Evolutionary conservation across 345 rosid species (phyloP), one percentile per base, ranked within the genome.

Genomic region (Camelina hispida): DNA sequence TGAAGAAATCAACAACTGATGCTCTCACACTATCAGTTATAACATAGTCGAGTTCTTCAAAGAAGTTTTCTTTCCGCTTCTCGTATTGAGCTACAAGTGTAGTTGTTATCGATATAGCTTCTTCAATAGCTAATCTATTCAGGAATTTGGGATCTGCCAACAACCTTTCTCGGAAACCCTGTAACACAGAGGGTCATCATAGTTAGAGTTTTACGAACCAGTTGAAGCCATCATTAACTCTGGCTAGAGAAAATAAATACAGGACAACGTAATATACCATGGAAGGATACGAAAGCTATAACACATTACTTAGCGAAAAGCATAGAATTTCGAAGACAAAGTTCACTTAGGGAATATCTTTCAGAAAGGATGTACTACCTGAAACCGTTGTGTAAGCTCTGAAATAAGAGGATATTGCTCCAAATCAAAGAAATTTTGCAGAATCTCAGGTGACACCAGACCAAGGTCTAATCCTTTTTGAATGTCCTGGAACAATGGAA

Each of bases 381-480:
- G 96, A 78, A 93, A 93, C 54, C 91, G 83, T 53, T 85, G 83
- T 65, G 93, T 84, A 66, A 93, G 97, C 82, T 93, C 97, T 11
- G 89, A 84, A 76, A 89, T 82, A 61, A 91, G 75, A 78, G 97
- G 98, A 86, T 89, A 87, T 20, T 85, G 84, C 83, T 93, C 97
- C 70, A 93, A 80, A 81, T 89, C 93, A 69, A 93, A 89, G 83
- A 93, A 89, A 80, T 88, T 93, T 83, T 93, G 97, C 73, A 93
- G 88, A 28, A 86, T 96, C 78, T 93, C 97, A 43, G 98, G 97
- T 46, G 97, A 93, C 77, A 93, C 90, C 56, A 93, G 68, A 52
- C 97, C 98, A 83, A 91, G 98, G 78, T 91, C 98, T 80, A 93
- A 89, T 68, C 98, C 98, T 64, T 88, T 85, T 73, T 88, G 98